Base-by-base conservation (phyloP, 2,329 filamentous ascomycete species). In the Kalmusia sp. region DNA sequence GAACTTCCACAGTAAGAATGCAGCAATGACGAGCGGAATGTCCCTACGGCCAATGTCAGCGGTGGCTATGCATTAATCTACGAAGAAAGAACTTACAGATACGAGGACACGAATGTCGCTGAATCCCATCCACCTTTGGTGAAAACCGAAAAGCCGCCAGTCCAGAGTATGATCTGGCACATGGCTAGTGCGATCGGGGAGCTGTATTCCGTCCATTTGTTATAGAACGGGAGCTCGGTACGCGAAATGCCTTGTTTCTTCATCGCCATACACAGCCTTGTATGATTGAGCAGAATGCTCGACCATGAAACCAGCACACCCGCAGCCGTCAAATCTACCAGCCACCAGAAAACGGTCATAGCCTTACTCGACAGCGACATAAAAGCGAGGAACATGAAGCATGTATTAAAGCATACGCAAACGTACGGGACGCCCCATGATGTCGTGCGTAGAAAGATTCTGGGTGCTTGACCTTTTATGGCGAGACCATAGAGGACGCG, bases 131-230 rank as follows among this genome's bases (percentile, higher is more conserved):
- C 72, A 54, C 62, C 70, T 30, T 66, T 69, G 9, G 70, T 76
- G 60, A 91, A 91, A 0, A 87, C 87, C 2, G 64, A 61, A 24
- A 72, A 77, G 22, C 85, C 84, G 1, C 88, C 59, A 0, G 72
- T 92, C n/a, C 91, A 76, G 1, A 92, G 77, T 54, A 91, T 87
- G 34, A 89, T 71, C 24, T 82, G 17, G 80, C 81, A 46, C 87
- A 61, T 54, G 50, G 57, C 47, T 12, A 76, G 57, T 19, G 73
- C 71, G 1, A 62, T 41, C 0, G 71, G 71, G 2, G 70, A 73
- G 2, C 67, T 68, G 43, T 65, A 73, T 19, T 60, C 58, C 1
- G 71, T 75, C 71, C 72, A 75, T 9, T 51, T 48, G n/a, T 72
- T 74, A 49, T 64, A 57, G 50, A 65, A 69, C 1, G 64, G 64